phyloP scores from a whole-genome alignment of 2,329 filamentous ascomycete species.

The Aspergillus novoparasiticus region DNA sequence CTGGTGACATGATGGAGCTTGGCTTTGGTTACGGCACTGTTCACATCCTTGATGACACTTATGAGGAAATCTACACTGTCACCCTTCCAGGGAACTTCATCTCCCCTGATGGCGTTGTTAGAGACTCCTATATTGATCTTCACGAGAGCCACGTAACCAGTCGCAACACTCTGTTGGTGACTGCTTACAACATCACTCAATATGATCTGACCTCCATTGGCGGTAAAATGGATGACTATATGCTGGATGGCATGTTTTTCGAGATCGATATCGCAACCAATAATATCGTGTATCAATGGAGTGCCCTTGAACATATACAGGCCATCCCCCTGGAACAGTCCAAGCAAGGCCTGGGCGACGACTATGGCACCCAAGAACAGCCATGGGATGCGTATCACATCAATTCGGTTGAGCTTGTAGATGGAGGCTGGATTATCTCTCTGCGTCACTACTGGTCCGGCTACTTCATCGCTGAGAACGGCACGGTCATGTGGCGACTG shows the following conservation, averaged over 20 bases:
- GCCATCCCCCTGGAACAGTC: constrained; percentile 33
- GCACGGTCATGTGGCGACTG: constrained; percentile 32
- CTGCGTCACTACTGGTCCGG: constrained; percentile 39
- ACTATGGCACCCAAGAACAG: constrained; percentile 20
- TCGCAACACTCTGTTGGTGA: constrained; percentile 38
- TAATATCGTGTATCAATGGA: constrained; percentile 36
- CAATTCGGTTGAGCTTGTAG: constrained; percentile 34
- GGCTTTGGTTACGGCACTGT: constrained; percentile 34
- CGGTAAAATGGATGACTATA: constrained; percentile 33
- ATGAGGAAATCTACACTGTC: constrained; percentile 37
- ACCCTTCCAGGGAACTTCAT: constrained; percentile 28
- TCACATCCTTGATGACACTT: constrained; percentile 37
- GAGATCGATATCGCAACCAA: constrained; percentile 40
- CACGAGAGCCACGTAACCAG: constrained; percentile 38
- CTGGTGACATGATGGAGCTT: constrained; percentile 30
- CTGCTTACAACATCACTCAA: constrained; percentile 39
- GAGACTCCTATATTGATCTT: constrained; percentile 37
- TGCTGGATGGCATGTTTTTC: constrained; percentile 37
- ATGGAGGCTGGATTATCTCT: constrained; percentile 40
- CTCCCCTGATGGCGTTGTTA: constrained; percentile 22
- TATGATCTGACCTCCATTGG: constrained; percentile 34
- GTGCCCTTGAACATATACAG: constrained; percentile 34
- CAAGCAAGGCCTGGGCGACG: constrained; percentile 25
- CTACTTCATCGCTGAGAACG: constrained; percentile 34
- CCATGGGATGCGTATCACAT: constrained; percentile 43